Conservation (phyloP, 2,329 filamentous ascomycete species). For the Rutstroemia sp. region DNA sequence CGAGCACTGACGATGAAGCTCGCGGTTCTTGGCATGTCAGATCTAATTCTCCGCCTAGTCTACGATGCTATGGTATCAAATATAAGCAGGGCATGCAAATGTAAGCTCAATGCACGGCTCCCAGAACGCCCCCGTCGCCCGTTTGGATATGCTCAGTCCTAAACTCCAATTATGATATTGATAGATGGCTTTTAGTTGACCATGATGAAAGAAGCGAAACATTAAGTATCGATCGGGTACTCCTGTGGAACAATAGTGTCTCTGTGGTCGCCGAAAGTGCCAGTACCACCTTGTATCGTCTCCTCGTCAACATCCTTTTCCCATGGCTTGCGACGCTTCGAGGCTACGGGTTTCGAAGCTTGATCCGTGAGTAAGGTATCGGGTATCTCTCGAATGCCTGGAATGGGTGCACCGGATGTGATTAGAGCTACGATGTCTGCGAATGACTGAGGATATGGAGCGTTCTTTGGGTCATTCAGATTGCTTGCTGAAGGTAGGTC, state of each 20-base stretch:
- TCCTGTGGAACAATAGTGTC: constrained; percentile 8
- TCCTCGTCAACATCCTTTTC: constrained; percentile 48
- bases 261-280: constrained; percentile 10
- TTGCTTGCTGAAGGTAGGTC: constrained; percentile 4
- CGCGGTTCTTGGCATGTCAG: too few relatives aligned
- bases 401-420: constrained; percentile 72
- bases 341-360: constrained; percentile 36
- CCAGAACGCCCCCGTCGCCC: background rate
- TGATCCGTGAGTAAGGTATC: constrained; percentile 68
- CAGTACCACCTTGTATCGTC: constrained; percentile 18
- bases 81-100: background rate
- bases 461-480: constrained; percentile 34
- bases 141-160: background rate
- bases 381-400: constrained; percentile 82
- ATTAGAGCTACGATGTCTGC: constrained; percentile 81
- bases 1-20: too few relatives aligned
- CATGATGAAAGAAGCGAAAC: background rate
- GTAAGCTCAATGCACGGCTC: background rate
- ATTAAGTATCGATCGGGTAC: background rate
- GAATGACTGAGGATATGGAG: constrained; percentile 75
- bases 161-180: background rate
- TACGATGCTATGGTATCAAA: too few relatives aligned
- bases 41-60: too few relatives aligned
- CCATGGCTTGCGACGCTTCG: constrained; percentile 62
- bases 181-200: background rate